Evolutionary conservation across 768 basidiomycete species (phyloP).

Genomic region (Obba rivulosa): DNA sequence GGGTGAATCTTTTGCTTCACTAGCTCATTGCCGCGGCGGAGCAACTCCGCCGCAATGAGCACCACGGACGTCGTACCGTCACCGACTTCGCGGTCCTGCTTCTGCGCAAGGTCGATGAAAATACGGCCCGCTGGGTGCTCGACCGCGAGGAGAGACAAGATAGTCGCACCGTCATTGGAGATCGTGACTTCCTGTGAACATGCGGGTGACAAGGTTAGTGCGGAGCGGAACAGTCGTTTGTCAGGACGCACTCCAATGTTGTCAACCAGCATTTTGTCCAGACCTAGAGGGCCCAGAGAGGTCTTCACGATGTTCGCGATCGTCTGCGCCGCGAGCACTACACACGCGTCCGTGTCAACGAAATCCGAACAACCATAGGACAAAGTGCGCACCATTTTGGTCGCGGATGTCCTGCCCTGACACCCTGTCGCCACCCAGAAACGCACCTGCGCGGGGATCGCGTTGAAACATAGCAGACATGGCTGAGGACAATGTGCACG

Average conservation of each 20-base stretch:
- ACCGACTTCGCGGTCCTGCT: slow-evolving; percentile 98
- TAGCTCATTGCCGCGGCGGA: slow-evolving; percentile 94
- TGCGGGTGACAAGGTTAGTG: neutral
- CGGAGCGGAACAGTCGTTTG: neutral
- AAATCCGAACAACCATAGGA: neutral
- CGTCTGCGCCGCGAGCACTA: slow-evolving; percentile 91
- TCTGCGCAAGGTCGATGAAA: slow-evolving; percentile 97
- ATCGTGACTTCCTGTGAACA: slow-evolving; percentile 88
- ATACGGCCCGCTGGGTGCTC: slow-evolving; percentile 97
- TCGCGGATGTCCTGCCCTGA: slow-evolving; percentile 95
- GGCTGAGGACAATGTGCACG: neutral
- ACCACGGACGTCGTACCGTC: slow-evolving; percentile 99
- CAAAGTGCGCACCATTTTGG: slow-evolving; percentile 72
- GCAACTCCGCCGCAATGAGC: slow-evolving; percentile 93
- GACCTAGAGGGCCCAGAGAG: slow-evolving; percentile 89
- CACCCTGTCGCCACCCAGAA: slow-evolving; percentile 89
- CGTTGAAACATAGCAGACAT: slow-evolving; percentile 71
- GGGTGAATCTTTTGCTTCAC: slow-evolving; percentile 98
- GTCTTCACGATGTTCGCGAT: slow-evolving; percentile 98
- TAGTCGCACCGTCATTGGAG: slow-evolving; percentile 99
- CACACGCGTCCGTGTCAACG: neutral
- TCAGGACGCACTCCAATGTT: slow-evolving; percentile 74
- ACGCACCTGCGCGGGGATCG: slow-evolving; percentile 87
- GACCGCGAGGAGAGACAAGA: slow-evolving; percentile 87
- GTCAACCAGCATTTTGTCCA: slow-evolving; percentile 97